Base-by-base conservation (phyloP, 805 yeast genomes). In the Zygosaccharomyces bailii region DNA sequence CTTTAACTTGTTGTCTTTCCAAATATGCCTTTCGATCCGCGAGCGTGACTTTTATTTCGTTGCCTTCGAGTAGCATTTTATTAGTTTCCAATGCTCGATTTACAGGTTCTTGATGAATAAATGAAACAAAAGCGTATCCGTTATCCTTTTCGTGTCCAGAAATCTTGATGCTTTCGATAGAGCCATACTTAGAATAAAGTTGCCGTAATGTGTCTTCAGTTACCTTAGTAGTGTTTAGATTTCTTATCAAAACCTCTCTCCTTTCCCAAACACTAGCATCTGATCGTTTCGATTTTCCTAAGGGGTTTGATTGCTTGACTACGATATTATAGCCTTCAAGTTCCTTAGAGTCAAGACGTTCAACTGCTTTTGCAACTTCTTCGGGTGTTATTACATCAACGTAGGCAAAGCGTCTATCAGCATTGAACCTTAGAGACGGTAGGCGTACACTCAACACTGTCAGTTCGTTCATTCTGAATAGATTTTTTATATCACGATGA, bases 361-460 rank as follows among this genome's bases (percentile, higher is more conserved):
- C 47, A 1, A 75, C 66, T 0, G 85, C 83, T 0, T 51, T 40
- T 0, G 57, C 37, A 0, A 86, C 84, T 13, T 63, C 65, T n/a
- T 68, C 67, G 0, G 73, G 43, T 4, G 67, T 56, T 0, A 62
- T 43, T 51, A 66, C 80, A 53, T 85, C 93, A 11, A 84, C 70
- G 56, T 86, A 87, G 50, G 91, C 85, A 57, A 87, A 87, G 23
- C 95, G 61, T 45, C 93, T 70, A 23, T 73, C 72, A 4, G 76
- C 59, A 52, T 77, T 76, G 37, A 65, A 71, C 35, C 70, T 71
- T 46, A 81, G 72, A 0, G 86, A 75, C 0, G 96, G 96, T 25
- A 85, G 68, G 40, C 95, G 66, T 0, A 82, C 65, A 40, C 76
- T 73, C 1, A 76, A 48, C 2, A 80, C 57, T 2, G 63, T 49